Conservation (phyloP, 176 grass and related monocot species). For the Zoysia japonica region DNA sequence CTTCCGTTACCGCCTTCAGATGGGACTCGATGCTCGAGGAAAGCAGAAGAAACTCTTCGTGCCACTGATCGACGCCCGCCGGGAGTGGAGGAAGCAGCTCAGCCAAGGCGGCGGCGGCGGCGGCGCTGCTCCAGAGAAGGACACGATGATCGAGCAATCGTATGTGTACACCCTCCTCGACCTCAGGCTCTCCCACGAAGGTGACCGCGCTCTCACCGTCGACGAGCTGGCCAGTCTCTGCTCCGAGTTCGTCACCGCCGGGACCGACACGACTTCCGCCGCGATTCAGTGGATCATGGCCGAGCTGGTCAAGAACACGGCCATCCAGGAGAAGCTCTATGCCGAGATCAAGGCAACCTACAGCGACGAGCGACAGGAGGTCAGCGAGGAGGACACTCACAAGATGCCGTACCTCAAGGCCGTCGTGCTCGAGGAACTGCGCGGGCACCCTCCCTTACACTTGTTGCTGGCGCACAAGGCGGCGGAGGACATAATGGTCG, state of each 20-base stretch:
- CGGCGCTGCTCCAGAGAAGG: neutral
- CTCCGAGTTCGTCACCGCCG: conserved; percentile 66
- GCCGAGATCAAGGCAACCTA: conserved; percentile 31
- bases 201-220: conserved; percentile 40
- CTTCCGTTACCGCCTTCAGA: conserved; percentile 39
- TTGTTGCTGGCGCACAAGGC: conserved; percentile 55
- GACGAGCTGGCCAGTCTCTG: conserved; percentile 52
- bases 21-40: neutral
- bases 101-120: neutral
- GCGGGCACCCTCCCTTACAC: conserved; percentile 60
- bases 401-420: conserved; percentile 65
- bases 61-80: conserved; percentile 48
- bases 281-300: conserved; percentile 84
- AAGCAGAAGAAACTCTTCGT: conserved; percentile 38
- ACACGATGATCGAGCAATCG: conserved; percentile 47
- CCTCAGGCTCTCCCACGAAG: conserved; percentile 52
- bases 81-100: conserved; percentile 33
- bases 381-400: conserved; percentile 52
- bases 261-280: conserved; percentile 72
- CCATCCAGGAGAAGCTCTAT: conserved; percentile 47
- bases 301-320: conserved; percentile 63
- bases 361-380: conserved; percentile 12
- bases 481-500: conserved; percentile 53
- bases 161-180: conserved; percentile 76
- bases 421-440: conserved; percentile 63